Evolutionary conservation across 352 stramenopile genomes (phyloP).

Genomic region (Globisporangium orthogonon): DNA sequence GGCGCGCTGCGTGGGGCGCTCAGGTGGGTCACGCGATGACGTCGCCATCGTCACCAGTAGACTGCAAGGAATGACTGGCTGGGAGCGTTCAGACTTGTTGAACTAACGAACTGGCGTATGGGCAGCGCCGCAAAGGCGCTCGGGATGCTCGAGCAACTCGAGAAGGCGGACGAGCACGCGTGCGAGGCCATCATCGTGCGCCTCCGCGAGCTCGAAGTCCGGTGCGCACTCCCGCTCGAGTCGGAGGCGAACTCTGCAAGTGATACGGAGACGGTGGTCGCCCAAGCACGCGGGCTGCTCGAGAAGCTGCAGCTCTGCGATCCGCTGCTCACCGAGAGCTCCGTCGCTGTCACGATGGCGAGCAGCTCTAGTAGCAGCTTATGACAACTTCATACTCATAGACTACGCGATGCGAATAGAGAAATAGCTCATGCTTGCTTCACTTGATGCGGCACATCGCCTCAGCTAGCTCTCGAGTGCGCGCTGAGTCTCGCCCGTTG

Average conservation of each 20-base stretch:
- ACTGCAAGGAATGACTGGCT: background rate
- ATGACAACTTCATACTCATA: background rate
- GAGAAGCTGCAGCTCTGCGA: slow-evolving; percentile 3
- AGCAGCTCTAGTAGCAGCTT: background rate
- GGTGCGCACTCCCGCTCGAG: slow-evolving; percentile 6
- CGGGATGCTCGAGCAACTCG: background rate
- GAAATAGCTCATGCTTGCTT: too few species aligned
- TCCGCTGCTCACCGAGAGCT: background rate
- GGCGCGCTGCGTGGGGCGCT: slow-evolving; percentile 43
- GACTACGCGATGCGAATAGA: too few species aligned
- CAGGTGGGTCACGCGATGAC: slow-evolving; percentile 12
- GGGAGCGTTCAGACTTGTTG: too few species aligned
- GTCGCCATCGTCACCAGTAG: background rate
- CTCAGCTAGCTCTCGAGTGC: background rate
- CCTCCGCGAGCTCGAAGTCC: slow-evolving; percentile 7
- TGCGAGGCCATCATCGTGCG: background rate
- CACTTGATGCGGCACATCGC: background rate
- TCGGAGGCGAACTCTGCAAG: background rate
- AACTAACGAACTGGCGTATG: background rate
- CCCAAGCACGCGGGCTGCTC: slow-evolving; percentile 1
- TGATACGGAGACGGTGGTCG: background rate
- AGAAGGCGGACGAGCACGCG: background rate
- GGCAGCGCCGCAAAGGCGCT: slow-evolving; percentile 3
- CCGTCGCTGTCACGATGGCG: too few species aligned
- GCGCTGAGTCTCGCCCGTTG: background rate